phyloP scores from a whole-genome alignment of 169 alveolate species.

The Cryptosporidium meleagridis region DNA sequence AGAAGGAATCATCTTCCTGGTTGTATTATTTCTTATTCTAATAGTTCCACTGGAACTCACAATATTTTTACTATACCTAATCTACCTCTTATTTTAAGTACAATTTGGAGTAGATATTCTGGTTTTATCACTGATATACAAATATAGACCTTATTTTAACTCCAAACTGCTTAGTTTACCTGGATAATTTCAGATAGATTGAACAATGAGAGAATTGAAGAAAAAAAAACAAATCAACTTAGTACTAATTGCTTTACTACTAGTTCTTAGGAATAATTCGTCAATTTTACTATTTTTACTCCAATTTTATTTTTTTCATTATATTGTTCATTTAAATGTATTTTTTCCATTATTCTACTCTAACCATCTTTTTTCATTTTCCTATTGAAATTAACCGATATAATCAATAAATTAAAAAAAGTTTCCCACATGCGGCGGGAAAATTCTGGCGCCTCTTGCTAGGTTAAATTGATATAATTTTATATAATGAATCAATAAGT shows the following conservation, averaged over 20 bases:
- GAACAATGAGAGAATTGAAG: neutral
- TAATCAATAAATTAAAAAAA: too few relatives aligned
- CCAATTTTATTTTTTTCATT: neutral
- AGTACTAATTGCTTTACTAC: neutral
- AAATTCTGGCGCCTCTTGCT: neutral
- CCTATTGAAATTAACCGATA: too few relatives aligned
- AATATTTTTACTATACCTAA: slow-evolving; percentile 23
- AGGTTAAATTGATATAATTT: too few relatives aligned
- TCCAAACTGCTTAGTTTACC: neutral
- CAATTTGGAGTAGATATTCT: slow-evolving; percentile 20
- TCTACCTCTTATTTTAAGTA: neutral
- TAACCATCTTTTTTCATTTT: too few relatives aligned
- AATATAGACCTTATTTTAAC: neutral
- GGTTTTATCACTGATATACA: slow-evolving; percentile 19
- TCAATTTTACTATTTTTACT: neutral
- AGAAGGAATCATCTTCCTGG: slow-evolving; percentile 2
- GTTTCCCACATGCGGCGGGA: neutral
- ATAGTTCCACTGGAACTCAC: neutral
- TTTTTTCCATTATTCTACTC: too few relatives aligned
- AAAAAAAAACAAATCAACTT: too few relatives aligned
- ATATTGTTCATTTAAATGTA: too few relatives aligned
- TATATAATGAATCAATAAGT: neutral
- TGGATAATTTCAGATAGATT: neutral
- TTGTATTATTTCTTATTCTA: neutral
- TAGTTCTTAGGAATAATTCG: neutral